Base-by-base conservation (phyloP, 306 rosid species). In the Alnus rubra region DNA sequence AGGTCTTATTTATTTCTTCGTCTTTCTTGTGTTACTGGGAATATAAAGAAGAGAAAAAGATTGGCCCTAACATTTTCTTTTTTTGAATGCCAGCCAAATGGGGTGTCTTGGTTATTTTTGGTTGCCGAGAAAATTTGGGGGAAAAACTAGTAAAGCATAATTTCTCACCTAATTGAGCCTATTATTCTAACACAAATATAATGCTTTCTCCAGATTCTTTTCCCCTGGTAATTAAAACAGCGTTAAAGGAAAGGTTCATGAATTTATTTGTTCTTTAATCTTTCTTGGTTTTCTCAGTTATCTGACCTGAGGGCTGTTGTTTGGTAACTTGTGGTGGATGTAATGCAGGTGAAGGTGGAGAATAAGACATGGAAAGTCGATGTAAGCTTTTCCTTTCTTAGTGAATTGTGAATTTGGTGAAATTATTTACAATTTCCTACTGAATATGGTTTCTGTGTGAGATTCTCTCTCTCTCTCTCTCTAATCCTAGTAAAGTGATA, bases 281-380 rank as follows among this genome's bases (percentile, higher is more conserved):
- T 58, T 58, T 11, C 18, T 16, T 10, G 74, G n/a, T 70, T 45
- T 70, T 30, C 37, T n/a, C 9, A 45, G 3, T 70, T 47, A 47
- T 49, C 59, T 31, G 2, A 49, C 4, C 19, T 30, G 10, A 48
- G 6, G 76, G 33, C 19, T 16, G 7, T 55, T n/a, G 0, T 75
- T 63, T 56, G 74, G 31, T 48, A 54, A 74, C 12, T 47, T 2
- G 23, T 59, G 3, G 11, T 73, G 48, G 56, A 2, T 23, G 28
- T 23, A 23, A 23, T 86, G 85, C 92, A 95, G 97, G 98, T 92
- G 86, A 92, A 92, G 90, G 94, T 92, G 88, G 97, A 92, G 78
- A 91, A 92, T 35, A 90, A 86, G 87, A 78, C 89, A 14, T 92
- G 98, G 98, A 95, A 95, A 91, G 95, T 95, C 79, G 97, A 95